A percentile compares a stretch with the other conserved stretches of the same genome.
phyloP scores from a whole-genome alignment of 441 rosid genomes.

The Omphalea diandra region DNA sequence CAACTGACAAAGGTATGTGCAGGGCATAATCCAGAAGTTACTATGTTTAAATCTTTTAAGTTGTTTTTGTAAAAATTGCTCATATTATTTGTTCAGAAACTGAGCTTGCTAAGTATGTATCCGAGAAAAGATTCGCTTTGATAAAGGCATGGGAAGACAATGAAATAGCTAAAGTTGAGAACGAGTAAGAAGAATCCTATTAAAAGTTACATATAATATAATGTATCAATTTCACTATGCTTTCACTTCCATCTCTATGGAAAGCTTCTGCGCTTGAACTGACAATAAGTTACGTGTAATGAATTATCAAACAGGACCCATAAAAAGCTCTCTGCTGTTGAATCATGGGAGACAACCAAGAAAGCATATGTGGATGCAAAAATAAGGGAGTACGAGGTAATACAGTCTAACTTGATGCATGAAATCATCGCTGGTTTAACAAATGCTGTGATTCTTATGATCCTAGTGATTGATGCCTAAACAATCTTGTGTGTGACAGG shows the following conservation, averaged over 20 bases:
- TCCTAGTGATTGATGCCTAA: not conserved
- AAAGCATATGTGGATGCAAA: conserved; percentile 42
- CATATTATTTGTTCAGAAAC: conserved; percentile 29
- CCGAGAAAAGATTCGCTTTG: conserved; percentile 48
- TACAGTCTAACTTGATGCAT: not conserved
- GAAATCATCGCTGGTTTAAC: not conserved
- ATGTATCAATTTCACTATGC: not conserved
- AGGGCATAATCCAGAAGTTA: not conserved
- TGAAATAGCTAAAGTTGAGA: conserved; percentile 55
- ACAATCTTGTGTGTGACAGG: conserved; percentile 30
- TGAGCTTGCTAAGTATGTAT: conserved; percentile 37
- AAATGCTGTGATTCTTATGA: not conserved
- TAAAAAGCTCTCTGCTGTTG: conserved; percentile 39
- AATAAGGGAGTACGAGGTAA: conserved; percentile 49
- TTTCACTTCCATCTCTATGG: not conserved
- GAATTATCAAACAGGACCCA: conserved; percentile 40
- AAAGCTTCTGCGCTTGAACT: not conserved
- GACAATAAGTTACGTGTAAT: not conserved
- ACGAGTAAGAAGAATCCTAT: conserved; percentile 60
- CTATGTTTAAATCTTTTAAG: not conserved
- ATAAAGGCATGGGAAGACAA: conserved; percentile 65
- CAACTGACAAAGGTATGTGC: conserved; percentile 33
- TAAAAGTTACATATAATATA: too few species aligned
- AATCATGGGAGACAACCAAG: conserved; percentile 50
- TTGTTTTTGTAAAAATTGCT: not conserved